Percentiles rank a stretch among this genome's conserved stretches.
Evolutionary conservation across 495 filamentous ascomycete genomes (phyloP).

Genomic region (Immersiella caudata): DNA sequence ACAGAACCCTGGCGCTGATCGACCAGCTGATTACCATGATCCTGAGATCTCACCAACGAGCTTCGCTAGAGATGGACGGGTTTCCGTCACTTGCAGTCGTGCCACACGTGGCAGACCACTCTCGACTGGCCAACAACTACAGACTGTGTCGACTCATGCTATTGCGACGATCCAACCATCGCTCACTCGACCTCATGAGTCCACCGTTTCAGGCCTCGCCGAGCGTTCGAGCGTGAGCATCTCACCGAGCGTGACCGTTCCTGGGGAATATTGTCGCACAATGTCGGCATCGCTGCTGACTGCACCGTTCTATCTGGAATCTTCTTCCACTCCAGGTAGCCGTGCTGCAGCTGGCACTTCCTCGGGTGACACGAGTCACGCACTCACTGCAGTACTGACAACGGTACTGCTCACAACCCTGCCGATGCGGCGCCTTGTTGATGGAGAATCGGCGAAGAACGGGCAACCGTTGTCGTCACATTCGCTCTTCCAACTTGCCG

Average conservation of each 20-base stretch:
- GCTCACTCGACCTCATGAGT: neutral
- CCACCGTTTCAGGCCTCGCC: neutral
- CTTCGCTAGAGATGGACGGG: neutral
- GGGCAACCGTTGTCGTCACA: neutral
- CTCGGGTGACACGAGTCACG: neutral
- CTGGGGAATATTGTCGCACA: neutral
- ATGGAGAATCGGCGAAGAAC: constrained; percentile 18
- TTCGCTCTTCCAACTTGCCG: constrained; percentile 33
- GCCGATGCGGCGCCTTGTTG: constrained; percentile 28
- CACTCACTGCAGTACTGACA: constrained; percentile 18
- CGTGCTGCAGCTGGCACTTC: neutral
- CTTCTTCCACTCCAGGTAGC: neutral
- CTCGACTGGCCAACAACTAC: constrained; percentile 7
- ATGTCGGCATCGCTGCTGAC: neutral
- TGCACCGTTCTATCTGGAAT: neutral
- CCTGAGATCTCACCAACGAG: neutral
- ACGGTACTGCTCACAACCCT: constrained; percentile 26
- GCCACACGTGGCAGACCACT: neutral
- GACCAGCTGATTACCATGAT: neutral
- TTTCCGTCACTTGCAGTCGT: neutral
- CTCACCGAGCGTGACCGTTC: neutral
- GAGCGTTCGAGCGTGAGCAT: neutral
- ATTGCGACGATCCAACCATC: neutral
- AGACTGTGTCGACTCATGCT: neutral
- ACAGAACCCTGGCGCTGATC: neutral